phyloP scores from a whole-genome alignment of 768 basidiomycete genomes.

The Cyclocybe cylindracea region DNA sequence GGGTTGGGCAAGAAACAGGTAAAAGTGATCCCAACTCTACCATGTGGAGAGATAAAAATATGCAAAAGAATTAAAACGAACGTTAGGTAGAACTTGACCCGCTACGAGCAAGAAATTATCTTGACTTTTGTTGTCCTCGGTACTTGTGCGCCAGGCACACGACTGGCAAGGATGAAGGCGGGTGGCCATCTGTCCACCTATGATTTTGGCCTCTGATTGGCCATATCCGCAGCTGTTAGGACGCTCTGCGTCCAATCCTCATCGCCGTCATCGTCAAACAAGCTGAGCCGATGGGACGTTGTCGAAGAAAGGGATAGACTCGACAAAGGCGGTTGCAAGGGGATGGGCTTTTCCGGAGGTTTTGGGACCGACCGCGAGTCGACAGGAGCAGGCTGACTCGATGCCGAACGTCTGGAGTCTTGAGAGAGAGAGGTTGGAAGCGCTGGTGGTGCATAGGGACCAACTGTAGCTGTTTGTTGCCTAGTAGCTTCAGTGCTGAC shows the following conservation, averaged over 20 bases:
- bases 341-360: slow-evolving; percentile 11
- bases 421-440: neutral
- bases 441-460: too few species aligned
- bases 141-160: too few species aligned
- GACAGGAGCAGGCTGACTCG: neutral
- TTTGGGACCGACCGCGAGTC: slow-evolving; percentile 10
- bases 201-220: neutral
- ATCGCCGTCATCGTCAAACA: slow-evolving; percentile 45
- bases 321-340: slow-evolving; percentile 14
- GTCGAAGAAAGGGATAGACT: slow-evolving; percentile 28
- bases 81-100: neutral
- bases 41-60: slow-evolving; percentile 7
- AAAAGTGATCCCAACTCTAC: neutral
- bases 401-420: neutral
- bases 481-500: neutral
- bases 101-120: too few species aligned
- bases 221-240: slow-evolving; percentile 64
- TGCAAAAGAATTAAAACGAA: neutral
- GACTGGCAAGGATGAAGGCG: neutral
- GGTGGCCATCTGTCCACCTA: neutral
- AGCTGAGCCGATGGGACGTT: slow-evolving; percentile 48
- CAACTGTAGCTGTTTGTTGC: too few species aligned
- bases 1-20: neutral
- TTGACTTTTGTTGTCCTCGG: too few species aligned
- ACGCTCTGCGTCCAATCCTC: slow-evolving; percentile 77